Conservation (phyloP, 73 alveolate species). For the Urostyla sp. region DNA sequence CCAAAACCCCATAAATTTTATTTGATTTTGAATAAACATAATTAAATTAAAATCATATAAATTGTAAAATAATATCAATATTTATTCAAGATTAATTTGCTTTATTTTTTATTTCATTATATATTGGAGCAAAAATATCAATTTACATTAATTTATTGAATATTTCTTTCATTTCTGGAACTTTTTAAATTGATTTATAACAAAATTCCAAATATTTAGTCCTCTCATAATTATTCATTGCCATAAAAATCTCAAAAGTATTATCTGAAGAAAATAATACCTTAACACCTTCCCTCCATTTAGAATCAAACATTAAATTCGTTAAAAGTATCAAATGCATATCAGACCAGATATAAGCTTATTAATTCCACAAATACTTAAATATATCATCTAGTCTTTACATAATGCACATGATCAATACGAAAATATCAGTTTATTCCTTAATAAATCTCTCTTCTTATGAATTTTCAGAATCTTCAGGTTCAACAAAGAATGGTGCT, state of each 20-base stretch:
- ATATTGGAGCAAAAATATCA: too few relatives aligned
- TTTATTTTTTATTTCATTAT: too few relatives aligned
- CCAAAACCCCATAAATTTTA: background rate
- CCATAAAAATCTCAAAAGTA: conserved; percentile 34
- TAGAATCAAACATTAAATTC: conserved; percentile 33
- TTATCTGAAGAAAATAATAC: conserved; percentile 30
- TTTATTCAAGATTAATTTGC: too few relatives aligned
- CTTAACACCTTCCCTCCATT: conserved; percentile 44
- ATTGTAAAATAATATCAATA: too few relatives aligned
- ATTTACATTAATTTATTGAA: too few relatives aligned
- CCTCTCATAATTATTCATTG: conserved; percentile 52
- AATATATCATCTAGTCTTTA: conserved; percentile 16
- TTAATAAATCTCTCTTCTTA: conserved; percentile 45
- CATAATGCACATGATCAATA: conserved; percentile 34
- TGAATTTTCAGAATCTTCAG: conserved; percentile 42
- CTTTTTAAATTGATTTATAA: too few relatives aligned
- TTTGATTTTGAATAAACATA: background rate
- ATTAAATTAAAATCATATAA: too few relatives aligned
- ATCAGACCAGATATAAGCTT: conserved; percentile 50
- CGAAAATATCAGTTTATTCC: conserved; percentile 49
- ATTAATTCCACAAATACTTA: conserved; percentile 18
- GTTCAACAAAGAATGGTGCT: conserved; percentile 32
- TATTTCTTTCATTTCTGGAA: too few relatives aligned
- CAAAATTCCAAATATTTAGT: conserved; percentile 31
- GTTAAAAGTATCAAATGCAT: conserved; percentile 25